These are phyloP conservation scores for Celoporthe dispersa DNA, from an alignment of 2,329 filamentous ascomycete genomes.

Conservation along the genomic window DNA sequence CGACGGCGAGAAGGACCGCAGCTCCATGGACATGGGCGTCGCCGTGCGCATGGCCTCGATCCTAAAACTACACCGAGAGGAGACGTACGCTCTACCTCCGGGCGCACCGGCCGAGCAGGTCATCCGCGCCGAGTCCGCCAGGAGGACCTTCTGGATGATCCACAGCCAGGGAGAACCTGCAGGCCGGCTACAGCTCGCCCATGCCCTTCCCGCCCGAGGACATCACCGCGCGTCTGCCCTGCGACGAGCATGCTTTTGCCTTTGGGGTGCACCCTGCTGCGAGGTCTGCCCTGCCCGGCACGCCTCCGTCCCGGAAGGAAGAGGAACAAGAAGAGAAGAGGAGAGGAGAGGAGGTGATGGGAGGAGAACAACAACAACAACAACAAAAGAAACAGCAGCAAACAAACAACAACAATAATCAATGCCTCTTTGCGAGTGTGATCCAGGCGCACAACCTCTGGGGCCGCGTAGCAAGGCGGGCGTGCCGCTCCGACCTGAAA, in stretches of 20 bases:
- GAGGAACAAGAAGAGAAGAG: background rate
- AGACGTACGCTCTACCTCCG: constrained; percentile 38
- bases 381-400: no score
- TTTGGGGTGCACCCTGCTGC: constrained; percentile 39
- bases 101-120: constrained; percentile 37
- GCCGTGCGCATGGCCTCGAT: constrained; percentile 43
- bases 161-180: constrained; percentile 43
- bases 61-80: constrained; percentile 43
- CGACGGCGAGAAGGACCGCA: constrained; percentile 39
- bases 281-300: constrained; percentile 41
- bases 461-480: constrained; percentile 41
- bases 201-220: constrained; percentile 41
- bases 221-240: constrained; percentile 43
- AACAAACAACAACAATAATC: constrained; percentile 25
- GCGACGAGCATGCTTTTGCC: constrained; percentile 44
- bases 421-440: constrained; percentile 44
- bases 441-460: constrained; percentile 44
- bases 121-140: constrained; percentile 40
- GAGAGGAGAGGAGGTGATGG: background rate
- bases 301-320: constrained; percentile 34
- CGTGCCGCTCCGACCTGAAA: constrained; percentile 31
- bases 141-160: constrained; percentile 45
- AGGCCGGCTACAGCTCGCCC: constrained; percentile 41
- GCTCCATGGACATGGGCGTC: constrained; percentile 44
- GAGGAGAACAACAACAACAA: no score